Evolutionary conservation across 2,329 filamentous ascomycete genomes (phyloP).

Genomic region (Phyllosticta citriasiana): DNA sequence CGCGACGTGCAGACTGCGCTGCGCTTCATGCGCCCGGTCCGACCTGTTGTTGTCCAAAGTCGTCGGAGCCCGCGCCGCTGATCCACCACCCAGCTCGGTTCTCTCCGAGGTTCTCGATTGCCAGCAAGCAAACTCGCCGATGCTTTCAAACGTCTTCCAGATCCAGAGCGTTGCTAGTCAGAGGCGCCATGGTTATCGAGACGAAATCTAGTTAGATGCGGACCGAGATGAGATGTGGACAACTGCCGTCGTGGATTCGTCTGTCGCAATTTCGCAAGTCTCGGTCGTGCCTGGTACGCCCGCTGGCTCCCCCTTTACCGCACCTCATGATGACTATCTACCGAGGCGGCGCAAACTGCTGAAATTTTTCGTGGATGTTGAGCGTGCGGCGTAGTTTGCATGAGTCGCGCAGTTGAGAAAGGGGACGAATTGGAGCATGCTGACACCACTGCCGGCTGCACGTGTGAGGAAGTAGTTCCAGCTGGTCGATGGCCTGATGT

Average conservation of each 20-base stretch:
- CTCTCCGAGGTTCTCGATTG: not conserved
- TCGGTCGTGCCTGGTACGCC: not conserved
- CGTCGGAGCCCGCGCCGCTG: not conserved
- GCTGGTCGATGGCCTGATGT: not conserved
- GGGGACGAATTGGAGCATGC: not conserved
- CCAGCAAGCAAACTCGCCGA: not conserved
- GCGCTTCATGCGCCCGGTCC: not conserved
- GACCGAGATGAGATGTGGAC: not conserved
- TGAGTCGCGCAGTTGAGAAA: not conserved
- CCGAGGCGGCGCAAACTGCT: not conserved
- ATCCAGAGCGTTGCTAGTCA: not conserved
- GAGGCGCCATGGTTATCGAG: not conserved
- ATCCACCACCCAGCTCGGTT: not conserved
- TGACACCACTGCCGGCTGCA: not conserved
- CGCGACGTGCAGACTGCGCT: constrained; percentile 2
- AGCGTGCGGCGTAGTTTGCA: not conserved
- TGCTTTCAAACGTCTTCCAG: not conserved
- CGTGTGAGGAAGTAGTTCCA: not conserved
- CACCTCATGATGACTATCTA: not conserved
- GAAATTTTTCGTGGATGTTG: not conserved
- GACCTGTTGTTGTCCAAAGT: not conserved
- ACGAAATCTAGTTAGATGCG: not conserved
- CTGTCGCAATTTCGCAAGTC: not conserved
- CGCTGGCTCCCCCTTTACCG: not conserved
- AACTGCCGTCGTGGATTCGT: not conserved